Evolutionary conservation across 78 protist species (phyloP), one percentile per base, ranked within the genome.

Genomic region (Dictyostelium capitatum): DNA sequence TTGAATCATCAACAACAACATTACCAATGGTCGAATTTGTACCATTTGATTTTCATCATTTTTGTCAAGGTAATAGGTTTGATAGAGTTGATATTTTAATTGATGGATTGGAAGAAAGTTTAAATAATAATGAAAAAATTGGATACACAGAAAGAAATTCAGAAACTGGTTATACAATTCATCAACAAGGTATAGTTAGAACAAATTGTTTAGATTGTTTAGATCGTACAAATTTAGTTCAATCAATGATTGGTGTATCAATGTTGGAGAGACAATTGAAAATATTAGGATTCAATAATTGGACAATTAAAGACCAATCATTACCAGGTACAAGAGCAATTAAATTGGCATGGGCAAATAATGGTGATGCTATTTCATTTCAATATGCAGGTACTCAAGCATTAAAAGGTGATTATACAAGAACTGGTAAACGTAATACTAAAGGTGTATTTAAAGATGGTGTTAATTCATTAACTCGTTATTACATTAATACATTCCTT

Each of bases 121-220:
- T 82, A 4, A 67, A 67, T 67, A 62, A 25, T 62, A 17, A 62
- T 62, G 30, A 70, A 37, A 41, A 9, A 0, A 75, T 85, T 47
- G 92, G 92, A 9, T 85, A 85, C 51, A 23, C 79, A 1, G 82
- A 72, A 41, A 74, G 64, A 28, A 62, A 75, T 30, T 41, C 56
- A 19, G 65, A 64, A 4, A 17, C 4, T 9, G 83, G 83, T 32
- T 50, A 77, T 15, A 50, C 28, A 4, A 1, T 12, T 19, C 51
- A 46, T 51, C 98, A 97, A 75, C n/a, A 84, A 12, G 97, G 97
- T 20, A 79, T 83, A 9, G 23, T 98, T 15, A 94, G 99, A 32
- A 96, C 98, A 15, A 98, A 98, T 90, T 98, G 99, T 70, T 91
- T 97, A 28, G 99, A 98, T 79, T 97, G 98, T 85, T 83, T 98